Conservation (phyloP, 2,329 filamentous ascomycete species). For the Colletotrichum sp. region DNA sequence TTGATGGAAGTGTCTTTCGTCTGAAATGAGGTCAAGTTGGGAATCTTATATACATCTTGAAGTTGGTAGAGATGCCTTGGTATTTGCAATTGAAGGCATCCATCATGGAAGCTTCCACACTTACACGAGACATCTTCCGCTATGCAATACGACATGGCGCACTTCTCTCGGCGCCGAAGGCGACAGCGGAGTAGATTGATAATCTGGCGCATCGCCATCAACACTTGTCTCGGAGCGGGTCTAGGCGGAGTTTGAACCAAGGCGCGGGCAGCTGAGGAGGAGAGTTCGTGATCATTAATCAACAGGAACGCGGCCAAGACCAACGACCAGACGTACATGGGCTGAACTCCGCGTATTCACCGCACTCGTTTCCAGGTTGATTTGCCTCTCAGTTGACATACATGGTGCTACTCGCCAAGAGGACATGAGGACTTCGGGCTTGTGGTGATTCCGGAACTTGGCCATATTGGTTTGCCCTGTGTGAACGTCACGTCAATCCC, state of each 20-base stretch:
- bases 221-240: background rate
- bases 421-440: no score
- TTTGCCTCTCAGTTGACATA: no score
- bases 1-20: background rate
- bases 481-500: no score
- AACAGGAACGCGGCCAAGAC: background rate
- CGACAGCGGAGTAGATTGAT: background rate
- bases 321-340: rapidly evolving
- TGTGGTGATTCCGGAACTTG: no score
- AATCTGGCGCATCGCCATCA: background rate
- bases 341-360: background rate
- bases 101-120: background rate
- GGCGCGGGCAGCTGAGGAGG: background rate
- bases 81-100: background rate
- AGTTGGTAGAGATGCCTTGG: rapidly evolving
- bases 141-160: background rate
- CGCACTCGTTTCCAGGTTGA: background rate
- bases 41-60: background rate
- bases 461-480: no score
- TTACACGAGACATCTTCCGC: background rate
- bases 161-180: background rate
- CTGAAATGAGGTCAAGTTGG: rapidly evolving
- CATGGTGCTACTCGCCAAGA: no score
- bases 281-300: background rate
- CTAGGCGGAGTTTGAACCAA: background rate